Evolutionary conservation across 805 yeast species (phyloP).

Genomic region (Kregervanrija delftensis): DNA sequence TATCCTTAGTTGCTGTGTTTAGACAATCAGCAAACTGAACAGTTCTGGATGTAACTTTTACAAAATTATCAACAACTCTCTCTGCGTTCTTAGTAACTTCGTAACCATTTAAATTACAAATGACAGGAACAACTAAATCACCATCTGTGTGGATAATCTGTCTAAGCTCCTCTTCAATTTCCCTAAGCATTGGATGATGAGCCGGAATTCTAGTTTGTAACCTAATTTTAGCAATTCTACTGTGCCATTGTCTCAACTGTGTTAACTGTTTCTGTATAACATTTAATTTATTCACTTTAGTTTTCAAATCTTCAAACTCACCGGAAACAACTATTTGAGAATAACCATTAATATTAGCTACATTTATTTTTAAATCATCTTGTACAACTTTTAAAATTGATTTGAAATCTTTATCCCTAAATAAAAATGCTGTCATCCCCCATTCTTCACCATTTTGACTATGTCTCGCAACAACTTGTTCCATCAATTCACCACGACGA

Average conservation of each 20-base stretch:
- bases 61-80: slow-evolving; percentile 21
- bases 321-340: slow-evolving; percentile 32
- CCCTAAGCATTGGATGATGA: slow-evolving; percentile 26
- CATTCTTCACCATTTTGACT: slow-evolving; percentile 24
- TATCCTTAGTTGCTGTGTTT: slow-evolving; percentile 10
- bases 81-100: slow-evolving; percentile 10
- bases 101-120: slow-evolving; percentile 26
- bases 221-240: slow-evolving; percentile 22
- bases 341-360: slow-evolving; percentile 28
- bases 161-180: slow-evolving; percentile 20
- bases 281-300: slow-evolving; percentile 12
- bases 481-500: slow-evolving; percentile 28
- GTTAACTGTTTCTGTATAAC: slow-evolving; percentile 10
- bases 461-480: slow-evolving; percentile 11
- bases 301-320: slow-evolving; percentile 8
- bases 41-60: slow-evolving; percentile 26
- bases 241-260: slow-evolving; percentile 15
- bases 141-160: slow-evolving; percentile 8
- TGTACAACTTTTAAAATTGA: slow-evolving; percentile 11
- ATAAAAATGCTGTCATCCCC: slow-evolving; percentile 28
- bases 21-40: slow-evolving; percentile 28
- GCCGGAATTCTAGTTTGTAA: slow-evolving; percentile 27
- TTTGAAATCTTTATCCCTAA: slow-evolving; percentile 19
- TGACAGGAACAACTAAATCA: slow-evolving; percentile 19
- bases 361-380: slow-evolving; percentile 12